Evolutionary conservation across 768 basidiomycete species (phyloP), one percentile per base, ranked within the genome.

Genomic region (Suillus clintonianus): DNA sequence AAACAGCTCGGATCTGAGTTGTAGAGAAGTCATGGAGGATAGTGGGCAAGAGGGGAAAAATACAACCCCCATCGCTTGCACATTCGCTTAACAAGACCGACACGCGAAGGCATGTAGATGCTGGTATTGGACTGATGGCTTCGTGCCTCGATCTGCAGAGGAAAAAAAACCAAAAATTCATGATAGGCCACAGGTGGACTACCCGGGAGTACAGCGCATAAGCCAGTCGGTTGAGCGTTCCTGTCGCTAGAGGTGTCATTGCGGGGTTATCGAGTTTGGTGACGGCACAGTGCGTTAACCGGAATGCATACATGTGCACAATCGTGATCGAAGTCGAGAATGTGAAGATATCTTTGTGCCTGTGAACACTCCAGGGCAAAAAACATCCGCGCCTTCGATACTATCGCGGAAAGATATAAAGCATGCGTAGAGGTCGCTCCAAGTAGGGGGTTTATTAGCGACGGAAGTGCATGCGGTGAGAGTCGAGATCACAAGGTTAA

Each of bases 1-100:
- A 37, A 62, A 59, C 34, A 37, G n/a, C 30, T 62, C 62, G 5
- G n/a, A 36, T 17, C 47, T 45, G 37, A 62, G 56, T 11, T 34
- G 48, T 14, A 47, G 30, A 43, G 41, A 14, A 17, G 55, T 48
- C 62, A 62, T 62, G 4, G 24, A 5, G 27, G 62, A 62, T 41
- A 14, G 10, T 2, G 27, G 14, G 22, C 15, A 36, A 34, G 62
- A 47, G 42, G 37, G 47, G 10, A 13, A 42, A 24, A 19, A 47
- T 14, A 5, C 19, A 24, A 6, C 24, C n/a, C 37, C 8, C 8
- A 39, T 39, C 37, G 24, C 36, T 56, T 39, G 55, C 8, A 39
- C 4, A 15, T 22, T 24, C 55, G 15, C 24, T 56, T 39, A 56
- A 56, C 37, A 39, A 37, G 37, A 27, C 37, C 14, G n/a, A 27